Evolutionary conservation across 1,284 basidiomycete genomes (phyloP).

Genomic region (Austroboletus novae-zelandiae): DNA sequence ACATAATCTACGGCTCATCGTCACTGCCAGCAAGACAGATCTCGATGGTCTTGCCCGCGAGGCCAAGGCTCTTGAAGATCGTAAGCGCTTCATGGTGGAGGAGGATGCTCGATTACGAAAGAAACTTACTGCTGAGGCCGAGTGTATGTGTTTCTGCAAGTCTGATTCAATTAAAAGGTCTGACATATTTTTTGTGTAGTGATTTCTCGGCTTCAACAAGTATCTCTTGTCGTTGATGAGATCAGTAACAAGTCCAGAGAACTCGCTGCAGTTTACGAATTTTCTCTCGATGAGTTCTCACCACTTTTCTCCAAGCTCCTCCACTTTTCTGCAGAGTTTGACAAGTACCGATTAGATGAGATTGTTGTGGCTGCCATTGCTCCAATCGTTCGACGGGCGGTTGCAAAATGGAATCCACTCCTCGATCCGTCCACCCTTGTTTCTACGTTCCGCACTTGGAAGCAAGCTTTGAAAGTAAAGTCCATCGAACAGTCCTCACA

Average conservation of each 20-base stretch:
- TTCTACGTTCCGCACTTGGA: constrained; percentile 69
- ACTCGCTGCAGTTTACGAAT: constrained; percentile 60
- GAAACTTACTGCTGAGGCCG: constrained; percentile 70
- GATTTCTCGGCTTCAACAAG: constrained; percentile 70
- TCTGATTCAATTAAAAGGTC: constrained; percentile 5
- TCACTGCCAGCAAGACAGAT: constrained; percentile 77
- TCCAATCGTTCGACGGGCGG: constrained; percentile 69
- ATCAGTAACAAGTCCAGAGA: constrained; percentile 66
- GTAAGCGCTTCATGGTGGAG: constrained; percentile 69
- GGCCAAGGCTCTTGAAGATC: constrained; percentile 79
- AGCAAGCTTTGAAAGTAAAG: constrained; percentile 60
- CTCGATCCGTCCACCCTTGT: constrained; percentile 62
- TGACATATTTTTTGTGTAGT: constrained; percentile 43
- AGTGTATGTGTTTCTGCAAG: constrained; percentile 47
- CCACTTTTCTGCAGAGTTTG: constrained; percentile 78
- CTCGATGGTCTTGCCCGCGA: constrained; percentile 88
- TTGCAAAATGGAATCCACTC: constrained; percentile 72
- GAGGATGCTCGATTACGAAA: constrained; percentile 70
- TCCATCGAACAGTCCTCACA: constrained; percentile 39
- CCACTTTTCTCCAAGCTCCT: constrained; percentile 70
- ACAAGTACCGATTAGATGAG: constrained; percentile 81
- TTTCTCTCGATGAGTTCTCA: constrained; percentile 69
- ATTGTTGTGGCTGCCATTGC: constrained; percentile 89
- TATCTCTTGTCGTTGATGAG: constrained; percentile 71
- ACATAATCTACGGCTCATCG: constrained; percentile 89